Evolutionary conservation across 1,284 basidiomycete species (phyloP).

Genomic region (Trichosporon sp.): DNA sequence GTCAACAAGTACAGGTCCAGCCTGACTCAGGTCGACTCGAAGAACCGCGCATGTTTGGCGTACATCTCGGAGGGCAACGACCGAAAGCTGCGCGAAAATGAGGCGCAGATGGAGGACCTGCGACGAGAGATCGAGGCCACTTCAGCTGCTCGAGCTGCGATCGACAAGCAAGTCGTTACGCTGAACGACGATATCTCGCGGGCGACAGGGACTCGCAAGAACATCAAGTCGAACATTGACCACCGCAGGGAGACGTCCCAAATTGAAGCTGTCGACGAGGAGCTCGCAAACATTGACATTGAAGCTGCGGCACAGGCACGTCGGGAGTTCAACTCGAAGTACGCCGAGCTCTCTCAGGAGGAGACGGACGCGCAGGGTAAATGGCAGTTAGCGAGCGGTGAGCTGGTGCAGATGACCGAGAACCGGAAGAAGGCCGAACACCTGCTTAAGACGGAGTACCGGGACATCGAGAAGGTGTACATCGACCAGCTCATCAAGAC

Average conservation of each 20-base stretch:
- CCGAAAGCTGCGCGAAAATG: slow-evolving; percentile 66
- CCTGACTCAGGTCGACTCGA: slow-evolving; percentile 45
- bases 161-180: slow-evolving; percentile 62
- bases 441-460: slow-evolving; percentile 80
- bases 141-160: slow-evolving; percentile 62
- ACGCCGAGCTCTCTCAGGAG: slow-evolving; percentile 66
- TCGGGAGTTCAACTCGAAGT: slow-evolving; percentile 80
- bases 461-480: slow-evolving; percentile 81
- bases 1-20: slow-evolving; percentile 45
- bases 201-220: slow-evolving; percentile 68
- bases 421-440: slow-evolving; percentile 69
- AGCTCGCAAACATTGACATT: slow-evolving; percentile 76
- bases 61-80: slow-evolving; percentile 73
- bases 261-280: slow-evolving; percentile 68
- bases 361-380: slow-evolving; percentile 62
- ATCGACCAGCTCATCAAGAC: slow-evolving; percentile 90
- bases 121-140: slow-evolving; percentile 58
- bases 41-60: slow-evolving; percentile 47
- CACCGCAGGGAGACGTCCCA: slow-evolving; percentile 71
- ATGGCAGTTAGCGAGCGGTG: slow-evolving; percentile 80
- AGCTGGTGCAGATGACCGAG: slow-evolving; percentile 73
- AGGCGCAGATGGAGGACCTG: slow-evolving; percentile 61
- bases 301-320: slow-evolving; percentile 78
- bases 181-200: slow-evolving; percentile 61
- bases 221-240: slow-evolving; percentile 83